Evolutionary conservation across 2,329 filamentous ascomycete species (phyloP).

Genomic region (Onygenales sp.): DNA sequence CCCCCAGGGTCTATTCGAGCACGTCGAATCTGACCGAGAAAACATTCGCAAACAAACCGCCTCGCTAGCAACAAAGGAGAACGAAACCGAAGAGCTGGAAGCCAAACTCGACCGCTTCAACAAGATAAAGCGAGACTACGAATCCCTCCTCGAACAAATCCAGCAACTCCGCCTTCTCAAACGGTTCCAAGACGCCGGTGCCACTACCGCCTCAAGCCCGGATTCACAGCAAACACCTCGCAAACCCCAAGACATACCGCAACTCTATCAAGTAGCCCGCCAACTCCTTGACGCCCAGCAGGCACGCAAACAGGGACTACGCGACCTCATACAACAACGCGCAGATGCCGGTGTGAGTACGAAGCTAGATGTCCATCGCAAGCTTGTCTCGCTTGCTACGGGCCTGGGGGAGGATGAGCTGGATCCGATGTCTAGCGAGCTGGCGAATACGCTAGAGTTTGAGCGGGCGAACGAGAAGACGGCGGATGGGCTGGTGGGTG

Average conservation of each 20-base stretch:
- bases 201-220: not conserved
- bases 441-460: conserved; percentile 37
- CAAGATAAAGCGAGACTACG: conserved; percentile 24
- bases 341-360: conserved; percentile 37
- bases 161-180: conserved; percentile 30
- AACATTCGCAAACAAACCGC: conserved; percentile 32
- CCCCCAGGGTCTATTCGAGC: conserved; percentile 31
- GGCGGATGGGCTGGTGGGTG: conserved; percentile 7
- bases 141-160: conserved; percentile 36
- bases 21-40: conserved; percentile 35
- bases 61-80: conserved; percentile 27
- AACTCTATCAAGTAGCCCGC: conserved; percentile 22
- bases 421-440: conserved; percentile 37
- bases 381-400: conserved; percentile 37
- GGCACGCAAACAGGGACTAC: conserved; percentile 25
- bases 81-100: conserved; percentile 27
- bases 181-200: conserved; percentile 15
- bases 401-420: conserved; percentile 39
- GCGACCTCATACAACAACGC: conserved; percentile 34
- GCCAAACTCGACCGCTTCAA: conserved; percentile 31
- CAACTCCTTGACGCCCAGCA: conserved; percentile 26
- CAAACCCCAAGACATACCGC: conserved; percentile 21
- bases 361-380: conserved; percentile 38
- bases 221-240: conserved; percentile 6
- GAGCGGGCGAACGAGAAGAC: conserved; percentile 31